Evolutionary conservation across 169 alveolate species (phyloP), one percentile per base, ranked within the genome.

Genomic region (Cryptosporidium ubiquitum): DNA sequence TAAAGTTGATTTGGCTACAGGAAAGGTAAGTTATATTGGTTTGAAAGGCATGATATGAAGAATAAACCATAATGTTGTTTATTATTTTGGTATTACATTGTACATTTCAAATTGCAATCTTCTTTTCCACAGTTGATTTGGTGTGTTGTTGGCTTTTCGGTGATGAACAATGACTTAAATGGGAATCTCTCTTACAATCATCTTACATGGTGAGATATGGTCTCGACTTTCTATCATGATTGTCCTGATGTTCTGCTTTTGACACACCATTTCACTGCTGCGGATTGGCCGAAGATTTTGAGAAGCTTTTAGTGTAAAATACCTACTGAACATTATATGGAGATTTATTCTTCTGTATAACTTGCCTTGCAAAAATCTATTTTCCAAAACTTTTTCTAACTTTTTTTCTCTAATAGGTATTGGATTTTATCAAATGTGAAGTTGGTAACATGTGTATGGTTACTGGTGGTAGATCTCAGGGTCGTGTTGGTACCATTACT

Each of bases 381-480:
- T 68, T 42, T 44, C 2, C 3, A 14, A 20, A 14, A 14, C 20
- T 14, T 39, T 69, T 4, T 33, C 26, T 52, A 33, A 23, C 20
- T 58, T 70, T 26, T 5, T 9, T 35, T 14, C 33, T 51, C 57
- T 44, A 58, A 26, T 71, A 92, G 94, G 89, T 96, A 49, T 49
- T 94, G 85, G 99, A 97, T 69, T 95, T 94, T 93, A 91, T 96
- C 92, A 97, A 98, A 94, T 97, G 96, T 91, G 99, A 98, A 93
- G 92, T 95, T 35, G 99, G 99, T 60, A 96, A 95, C 91, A 60
- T 94, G 92, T 98, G 95, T 84, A 97, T 97, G 97, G 93, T 97
- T 86, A 97, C 97, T 60, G 99, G 99, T 40, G 99, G 99, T 31
- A 97, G 98, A 96, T 97, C 97, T 95, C 98, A 97, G 84, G 99